Evolutionary conservation across 352 stramenopile species (phyloP).

Genomic region (Phytopythium cucurbitacearum): DNA sequence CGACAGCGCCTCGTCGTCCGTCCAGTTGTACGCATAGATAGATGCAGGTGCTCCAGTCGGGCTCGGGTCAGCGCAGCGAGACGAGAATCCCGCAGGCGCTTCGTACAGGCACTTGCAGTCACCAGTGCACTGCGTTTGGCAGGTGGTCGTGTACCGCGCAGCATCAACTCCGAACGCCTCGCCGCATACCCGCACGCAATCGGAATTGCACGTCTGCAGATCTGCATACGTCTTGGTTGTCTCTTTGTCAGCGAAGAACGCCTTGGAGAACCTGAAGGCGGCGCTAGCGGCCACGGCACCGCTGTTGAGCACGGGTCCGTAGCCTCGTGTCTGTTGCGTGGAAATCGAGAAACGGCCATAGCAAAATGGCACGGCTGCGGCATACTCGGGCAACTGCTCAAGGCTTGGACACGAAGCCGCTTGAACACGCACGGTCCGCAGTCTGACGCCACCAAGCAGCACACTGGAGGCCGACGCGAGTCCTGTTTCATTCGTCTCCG

Average conservation of each 20-base stretch:
- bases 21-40: conserved; percentile 63
- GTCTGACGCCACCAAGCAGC: conserved; percentile 42
- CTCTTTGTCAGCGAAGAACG: conserved; percentile 39
- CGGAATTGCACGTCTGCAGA: conserved; percentile 46
- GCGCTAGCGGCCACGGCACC: conserved; percentile 33
- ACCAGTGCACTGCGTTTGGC: conserved; percentile 19
- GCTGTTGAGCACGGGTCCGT: conserved; percentile 61
- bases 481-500: conserved; percentile 5
- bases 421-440: conserved; percentile 53
- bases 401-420: conserved; percentile 45
- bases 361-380: conserved; percentile 55
- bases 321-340: conserved; percentile 37
- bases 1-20: conserved; percentile 15
- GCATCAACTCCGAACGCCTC: conserved; percentile 53
- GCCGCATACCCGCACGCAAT: conserved; percentile 39
- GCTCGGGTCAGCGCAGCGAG: conserved; percentile 42
- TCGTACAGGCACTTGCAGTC: conserved; percentile 72
- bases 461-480: conserved; percentile 31
- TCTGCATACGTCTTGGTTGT: conserved; percentile 43
- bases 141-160: conserved; percentile 30
- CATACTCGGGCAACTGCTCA: conserved; percentile 53
- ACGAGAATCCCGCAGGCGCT: conserved; percentile 32
- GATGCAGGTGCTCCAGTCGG: conserved; percentile 36
- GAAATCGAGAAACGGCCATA: conserved; percentile 37
- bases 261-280: conserved; percentile 36